Evolutionary conservation across 129 eudicot species (phyloP).

Genomic region (Solidago caesia): DNA sequence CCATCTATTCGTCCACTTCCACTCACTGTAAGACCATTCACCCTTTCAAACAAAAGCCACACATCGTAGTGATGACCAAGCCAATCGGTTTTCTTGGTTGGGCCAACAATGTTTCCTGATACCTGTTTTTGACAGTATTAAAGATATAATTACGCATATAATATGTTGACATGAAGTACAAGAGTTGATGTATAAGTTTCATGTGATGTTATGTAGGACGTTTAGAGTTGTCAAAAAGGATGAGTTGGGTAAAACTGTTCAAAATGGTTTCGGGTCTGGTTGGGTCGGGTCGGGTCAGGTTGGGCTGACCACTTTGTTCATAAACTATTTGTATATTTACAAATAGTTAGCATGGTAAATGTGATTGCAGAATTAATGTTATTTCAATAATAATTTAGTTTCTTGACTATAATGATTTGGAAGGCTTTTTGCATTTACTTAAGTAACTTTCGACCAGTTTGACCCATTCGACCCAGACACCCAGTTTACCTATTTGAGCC

Average conservation of each 20-base stretch:
- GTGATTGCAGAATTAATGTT: no score
- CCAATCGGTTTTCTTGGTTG: slow-evolving; percentile 41
- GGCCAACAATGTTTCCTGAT: slow-evolving; percentile 56
- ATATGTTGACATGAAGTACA: slow-evolving; percentile 5
- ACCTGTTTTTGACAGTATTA: slow-evolving; percentile 28
- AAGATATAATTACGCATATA: slow-evolving; percentile 12
- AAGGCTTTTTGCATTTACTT: no score
- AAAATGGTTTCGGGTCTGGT: neutral
- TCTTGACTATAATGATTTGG: no score
- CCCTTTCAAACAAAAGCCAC: slow-evolving; percentile 45
- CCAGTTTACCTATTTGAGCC: no score
- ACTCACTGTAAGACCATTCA: slow-evolving; percentile 44
- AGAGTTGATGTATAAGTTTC: neutral
- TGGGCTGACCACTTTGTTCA: no score
- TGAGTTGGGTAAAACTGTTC: no score
- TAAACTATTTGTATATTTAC: no score
- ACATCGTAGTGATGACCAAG: slow-evolving; percentile 23
- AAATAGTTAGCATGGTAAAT: no score
- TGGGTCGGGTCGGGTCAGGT: neutral
- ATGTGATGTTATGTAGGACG: neutral
- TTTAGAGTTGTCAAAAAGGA: no score
- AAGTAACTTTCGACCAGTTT: no score
- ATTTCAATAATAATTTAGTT: no score
- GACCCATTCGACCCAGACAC: no score
- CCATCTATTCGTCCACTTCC: slow-evolving; percentile 61